phyloP scores from a whole-genome alignment of 2,329 filamentous ascomycete genomes.

The Mycosphaerella arachidis region DNA sequence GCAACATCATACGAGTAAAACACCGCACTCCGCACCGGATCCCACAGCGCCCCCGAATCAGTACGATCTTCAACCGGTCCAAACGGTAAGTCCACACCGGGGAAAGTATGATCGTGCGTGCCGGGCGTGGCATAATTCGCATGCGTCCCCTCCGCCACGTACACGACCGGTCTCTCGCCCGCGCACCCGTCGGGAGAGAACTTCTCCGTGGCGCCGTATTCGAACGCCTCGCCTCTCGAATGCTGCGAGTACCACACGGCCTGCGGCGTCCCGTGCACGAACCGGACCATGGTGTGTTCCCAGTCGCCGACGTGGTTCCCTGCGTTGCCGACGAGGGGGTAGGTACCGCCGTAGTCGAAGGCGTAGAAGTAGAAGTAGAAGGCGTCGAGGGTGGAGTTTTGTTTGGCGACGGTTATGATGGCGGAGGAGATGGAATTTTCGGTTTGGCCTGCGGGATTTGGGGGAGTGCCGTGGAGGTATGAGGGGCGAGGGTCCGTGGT shows the following conservation, averaged over 20 bases:
- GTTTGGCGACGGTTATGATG: conserved; percentile 57
- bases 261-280: conserved; percentile 47
- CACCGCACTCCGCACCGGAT: conserved; percentile 54
- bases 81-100: conserved; percentile 53
- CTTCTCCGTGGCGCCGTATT: conserved; percentile 54
- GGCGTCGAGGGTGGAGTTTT: conserved; percentile 50
- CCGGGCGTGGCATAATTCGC: conserved; percentile 60
- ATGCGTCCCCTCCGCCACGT: conserved; percentile 58
- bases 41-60: conserved; percentile 55
- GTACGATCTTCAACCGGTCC: conserved; percentile 54
- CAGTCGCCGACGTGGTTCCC: conserved; percentile 57
- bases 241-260: conserved; percentile 63
- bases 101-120: conserved; percentile 60
- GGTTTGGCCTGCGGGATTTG: conserved; percentile 50
- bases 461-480: conserved; percentile 50
- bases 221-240: conserved; percentile 58
- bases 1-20: conserved; percentile 50
- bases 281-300: conserved; percentile 66
- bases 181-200: conserved; percentile 31
- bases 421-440: conserved; percentile 46
- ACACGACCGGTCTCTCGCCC: conserved; percentile 50
- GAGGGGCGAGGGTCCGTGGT: conserved; percentile 31
- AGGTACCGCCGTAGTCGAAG: conserved; percentile 50
- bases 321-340: conserved; percentile 26
- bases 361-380: conserved; percentile 60